Base-by-base conservation (phyloP, 2,329 filamentous ascomycete species). In the Capronia americana region DNA sequence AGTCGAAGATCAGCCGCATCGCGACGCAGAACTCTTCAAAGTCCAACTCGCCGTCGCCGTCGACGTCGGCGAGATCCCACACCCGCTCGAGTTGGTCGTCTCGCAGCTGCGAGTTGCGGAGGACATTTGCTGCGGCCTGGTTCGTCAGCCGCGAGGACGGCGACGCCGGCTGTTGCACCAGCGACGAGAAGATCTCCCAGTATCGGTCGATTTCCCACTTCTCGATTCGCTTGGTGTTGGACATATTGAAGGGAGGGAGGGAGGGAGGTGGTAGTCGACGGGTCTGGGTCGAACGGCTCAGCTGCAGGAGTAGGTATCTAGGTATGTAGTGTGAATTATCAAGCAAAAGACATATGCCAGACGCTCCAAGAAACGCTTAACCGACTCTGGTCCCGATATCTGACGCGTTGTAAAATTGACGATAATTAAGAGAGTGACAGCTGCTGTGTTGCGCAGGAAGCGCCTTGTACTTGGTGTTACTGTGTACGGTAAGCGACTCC, bases 11-110 rank as follows among this genome's bases (percentile, higher is more conserved):
- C 75, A 99, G 83, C 75, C 95, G 88, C 95, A 99, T 99, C 46
- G 93, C 95, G 65, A 99, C 95, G 79, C 95, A 99, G 79, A 99
- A 99, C 84, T 99, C 95, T 82, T 99, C 95, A 82, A 99, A 99
- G 81, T 99, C 95, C 62, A 99, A 85, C 79, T 96, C 96, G 70
- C 95, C 95, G 82, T 99, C 95, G 74, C 93, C 93, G 80, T 99
- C 95, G 68, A 99, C 92, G 78, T 99, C 95, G 65, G 95, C 92
- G 69, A 99, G 85, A 76, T 99, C 95, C 95, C 95, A 99, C 69
- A 99, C 92, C 74, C 89, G 87, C 82, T 98, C 95, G n/a, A 99
- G 89, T 81, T 99, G 94, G 75, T 90, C 87, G 77, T 92, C 89
- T 69, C 86, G 84, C 69, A 92, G 82, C 73, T 88, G 87, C 70